Conservation (phyloP, 495 filamentous ascomycete species). For the Darksidea phi region DNA sequence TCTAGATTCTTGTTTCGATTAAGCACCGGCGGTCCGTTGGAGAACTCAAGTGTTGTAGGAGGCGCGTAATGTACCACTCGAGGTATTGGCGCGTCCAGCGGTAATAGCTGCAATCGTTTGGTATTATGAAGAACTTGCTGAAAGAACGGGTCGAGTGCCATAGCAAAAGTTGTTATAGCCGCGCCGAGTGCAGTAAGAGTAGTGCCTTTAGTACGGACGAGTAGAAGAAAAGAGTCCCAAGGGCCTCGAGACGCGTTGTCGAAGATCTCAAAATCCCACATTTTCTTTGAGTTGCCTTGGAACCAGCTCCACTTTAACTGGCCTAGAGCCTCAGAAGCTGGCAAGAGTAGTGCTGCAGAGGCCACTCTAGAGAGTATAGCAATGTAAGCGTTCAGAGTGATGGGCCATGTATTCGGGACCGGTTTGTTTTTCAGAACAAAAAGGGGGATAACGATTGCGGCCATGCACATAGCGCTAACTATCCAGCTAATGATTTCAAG, state of each 20-base stretch:
- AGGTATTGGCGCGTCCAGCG: neutral
- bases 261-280: slow-evolving; percentile 21
- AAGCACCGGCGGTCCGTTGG: too few species aligned
- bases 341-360: slow-evolving; percentile 11
- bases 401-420: slow-evolving; percentile 5
- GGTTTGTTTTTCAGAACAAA: slow-evolving; percentile 2
- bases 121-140: neutral
- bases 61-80: neutral
- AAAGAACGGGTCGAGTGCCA: neutral
- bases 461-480: slow-evolving; percentile 27
- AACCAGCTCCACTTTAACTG: slow-evolving; percentile 18
- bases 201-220: neutral
- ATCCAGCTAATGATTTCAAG: slow-evolving; percentile 28
- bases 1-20: too few species aligned
- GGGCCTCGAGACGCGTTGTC: slow-evolving; percentile 10
- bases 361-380: slow-evolving; percentile 16
- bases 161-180: neutral
- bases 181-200: slow-evolving; percentile 9
- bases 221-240: slow-evolving; percentile 14
- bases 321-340: slow-evolving; percentile 15
- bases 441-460: slow-evolving; percentile 13
- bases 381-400: slow-evolving; percentile 24
- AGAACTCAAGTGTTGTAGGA: neutral
- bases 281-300: neutral
- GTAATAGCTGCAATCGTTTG: neutral